Base-by-base conservation (phyloP, 2,329 filamentous ascomycete genomes). In the Orbilia ellipsospora region DNA sequence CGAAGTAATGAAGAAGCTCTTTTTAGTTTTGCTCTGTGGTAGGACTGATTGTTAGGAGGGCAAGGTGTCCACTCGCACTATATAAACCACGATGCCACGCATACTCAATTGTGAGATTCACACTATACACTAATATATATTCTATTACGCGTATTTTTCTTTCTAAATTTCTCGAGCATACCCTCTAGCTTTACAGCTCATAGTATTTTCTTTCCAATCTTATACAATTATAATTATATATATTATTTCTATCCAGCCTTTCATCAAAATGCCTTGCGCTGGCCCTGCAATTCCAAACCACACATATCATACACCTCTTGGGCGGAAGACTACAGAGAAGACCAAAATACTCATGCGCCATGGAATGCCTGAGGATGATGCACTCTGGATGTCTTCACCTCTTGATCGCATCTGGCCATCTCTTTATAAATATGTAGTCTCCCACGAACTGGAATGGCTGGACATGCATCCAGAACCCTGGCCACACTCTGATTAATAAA, bases 231-330 rank as follows among this genome's bases (percentile, higher is more conserved):
- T 10, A 36, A n/a, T n/a, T 36, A 2, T 36, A 36, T 36, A 36
- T 2, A 36, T 36, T 36, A 10, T 7, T 36, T 36, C 31, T 36
- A 6, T 6, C 31, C 31, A 36, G 8, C 42, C 4, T 23, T 7
- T 45, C 10, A 26, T 16, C 3, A 59, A 40, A 59, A 67, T 70
- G 66, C 66, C 66, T 28, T 70, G 66, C 52, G 66, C 59, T 18
- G 66, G 51, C 10, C 66, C 66, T 6, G 16, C 45, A 18, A 70
- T 70, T 13, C 50, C 66, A 7, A 59, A 40, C 36, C 54, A 52
- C 36, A 70, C 59, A 4, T 70, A 70, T 36, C 66, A 70, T 36
- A 70, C 66, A 5, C 66, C 66, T 4, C 42, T 59, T 13, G 55
- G 55, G 8, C 42, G 55, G 44, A 44, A 40, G 26, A 26, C 55